Evolutionary conservation across 139 green algal genomes (phyloP).

Genomic region (Chlorella sorokiniana): DNA sequence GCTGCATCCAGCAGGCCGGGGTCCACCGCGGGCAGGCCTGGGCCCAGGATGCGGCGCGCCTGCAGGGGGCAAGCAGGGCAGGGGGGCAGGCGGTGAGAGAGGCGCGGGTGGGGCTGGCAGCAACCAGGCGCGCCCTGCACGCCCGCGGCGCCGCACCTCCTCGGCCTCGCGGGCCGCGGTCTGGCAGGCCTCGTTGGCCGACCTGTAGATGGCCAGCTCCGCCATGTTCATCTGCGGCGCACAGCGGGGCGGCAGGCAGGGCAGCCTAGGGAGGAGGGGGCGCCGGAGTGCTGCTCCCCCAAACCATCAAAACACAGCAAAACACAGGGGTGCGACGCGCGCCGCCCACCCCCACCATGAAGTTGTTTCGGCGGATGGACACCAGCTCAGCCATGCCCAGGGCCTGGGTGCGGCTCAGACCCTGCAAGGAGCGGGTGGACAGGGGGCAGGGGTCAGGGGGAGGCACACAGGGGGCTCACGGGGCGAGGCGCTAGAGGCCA

Average conservation of each 20-base stretch:
- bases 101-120: too few species aligned
- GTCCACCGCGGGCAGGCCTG: not conserved
- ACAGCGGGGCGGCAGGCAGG: not conserved
- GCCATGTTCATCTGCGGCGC: not conserved
- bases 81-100: not conserved
- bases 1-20: not conserved
- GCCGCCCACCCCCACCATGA: not conserved
- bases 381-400: not conserved
- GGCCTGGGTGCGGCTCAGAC: not conserved
- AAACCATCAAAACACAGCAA: not conserved
- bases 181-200: not conserved
- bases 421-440: not conserved
- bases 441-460: not conserved
- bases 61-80: not conserved
- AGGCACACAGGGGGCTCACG: not conserved
- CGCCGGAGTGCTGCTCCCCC: too few species aligned
- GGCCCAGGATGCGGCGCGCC: not conserved
- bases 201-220: slow-evolving; percentile 5
- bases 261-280: too few species aligned
- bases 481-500: too few species aligned
- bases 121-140: too few species aligned
- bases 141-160: not conserved
- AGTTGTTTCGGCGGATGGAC: not conserved
- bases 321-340: not conserved
- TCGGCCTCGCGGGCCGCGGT: not conserved